Evolutionary conservation across 2,329 filamentous ascomycete species (phyloP).

Genomic region (Ophiostoma pallidulum): DNA sequence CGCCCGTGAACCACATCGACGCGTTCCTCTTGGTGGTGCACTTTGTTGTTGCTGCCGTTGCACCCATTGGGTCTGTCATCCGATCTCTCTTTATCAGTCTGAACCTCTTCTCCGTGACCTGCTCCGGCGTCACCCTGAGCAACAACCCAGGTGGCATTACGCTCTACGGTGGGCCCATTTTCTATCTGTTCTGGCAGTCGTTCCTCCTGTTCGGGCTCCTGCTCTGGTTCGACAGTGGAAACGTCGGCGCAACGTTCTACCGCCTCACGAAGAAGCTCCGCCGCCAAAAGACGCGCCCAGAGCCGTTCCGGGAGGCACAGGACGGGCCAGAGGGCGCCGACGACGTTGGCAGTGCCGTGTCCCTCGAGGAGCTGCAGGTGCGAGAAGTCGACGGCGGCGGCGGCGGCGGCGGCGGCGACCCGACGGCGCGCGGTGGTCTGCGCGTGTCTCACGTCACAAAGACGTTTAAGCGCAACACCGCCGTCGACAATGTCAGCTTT

Average conservation of each 20-base stretch:
- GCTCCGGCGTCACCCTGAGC: slow-evolving; percentile 53
- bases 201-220: slow-evolving; percentile 61
- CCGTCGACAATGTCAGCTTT: slow-evolving; percentile 84
- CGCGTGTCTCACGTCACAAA: slow-evolving; percentile 76
- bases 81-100: slow-evolving; percentile 66
- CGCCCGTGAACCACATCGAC: slow-evolving; percentile 60
- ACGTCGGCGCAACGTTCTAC: slow-evolving; percentile 41
- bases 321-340: slow-evolving; percentile 48
- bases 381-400: no score
- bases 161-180: slow-evolving; percentile 73
- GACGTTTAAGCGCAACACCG: slow-evolving; percentile 62
- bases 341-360: slow-evolving; percentile 50
- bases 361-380: no score
- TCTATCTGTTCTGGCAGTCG: slow-evolving; percentile 71
- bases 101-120: slow-evolving; percentile 77
- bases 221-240: slow-evolving; percentile 72
- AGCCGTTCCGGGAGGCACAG: slow-evolving; percentile 7
- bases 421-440: slow-evolving; percentile 62
- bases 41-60: slow-evolving; percentile 63
- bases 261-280: slow-evolving; percentile 8
- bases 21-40: slow-evolving; percentile 57
- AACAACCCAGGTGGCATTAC: slow-evolving; percentile 60
- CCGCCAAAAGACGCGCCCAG: neutral
- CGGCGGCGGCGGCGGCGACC: slow-evolving; percentile 35
- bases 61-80: slow-evolving; percentile 68